Conservation (phyloP, 169 alveolate species). For the Cryptosporidium meleagridis region DNA sequence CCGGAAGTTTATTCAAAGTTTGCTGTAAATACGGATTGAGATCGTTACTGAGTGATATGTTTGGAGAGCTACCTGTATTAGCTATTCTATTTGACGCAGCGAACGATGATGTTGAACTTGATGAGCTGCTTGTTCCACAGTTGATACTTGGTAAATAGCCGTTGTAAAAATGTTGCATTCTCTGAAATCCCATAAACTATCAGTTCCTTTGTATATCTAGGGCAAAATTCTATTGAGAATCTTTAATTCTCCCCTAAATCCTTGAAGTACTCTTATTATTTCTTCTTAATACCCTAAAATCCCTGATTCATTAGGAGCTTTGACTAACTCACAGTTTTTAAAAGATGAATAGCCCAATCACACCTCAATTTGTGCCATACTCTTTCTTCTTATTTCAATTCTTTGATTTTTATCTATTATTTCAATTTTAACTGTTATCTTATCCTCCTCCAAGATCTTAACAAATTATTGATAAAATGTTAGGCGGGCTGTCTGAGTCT, state of each 20-base stretch:
- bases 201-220: not conserved
- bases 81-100: not conserved
- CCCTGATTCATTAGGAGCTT: not conserved
- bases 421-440: not conserved
- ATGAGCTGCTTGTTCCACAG: not conserved
- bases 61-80: not conserved
- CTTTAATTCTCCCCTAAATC: constrained; percentile 3
- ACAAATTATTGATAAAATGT: constrained; percentile 5
- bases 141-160: not conserved
- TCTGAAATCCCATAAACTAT: not conserved
- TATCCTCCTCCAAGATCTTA: constrained; percentile 37
- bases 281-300: not conserved
- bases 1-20: constrained; percentile 53
- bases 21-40: constrained; percentile 44
- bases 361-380: not conserved
- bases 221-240: not conserved
- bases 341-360: not conserved
- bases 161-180: not conserved
- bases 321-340: not conserved
- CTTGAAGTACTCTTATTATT: not conserved
- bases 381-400: not conserved
- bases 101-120: not conserved
- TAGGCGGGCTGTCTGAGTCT: constrained; percentile 76
- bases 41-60: not conserved
- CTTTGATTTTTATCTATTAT: not conserved